These are phyloP conservation scores for Ligustrum vulgare DNA, from an alignment of 257 asterid genomes.

Conservation along the genomic window DNA sequence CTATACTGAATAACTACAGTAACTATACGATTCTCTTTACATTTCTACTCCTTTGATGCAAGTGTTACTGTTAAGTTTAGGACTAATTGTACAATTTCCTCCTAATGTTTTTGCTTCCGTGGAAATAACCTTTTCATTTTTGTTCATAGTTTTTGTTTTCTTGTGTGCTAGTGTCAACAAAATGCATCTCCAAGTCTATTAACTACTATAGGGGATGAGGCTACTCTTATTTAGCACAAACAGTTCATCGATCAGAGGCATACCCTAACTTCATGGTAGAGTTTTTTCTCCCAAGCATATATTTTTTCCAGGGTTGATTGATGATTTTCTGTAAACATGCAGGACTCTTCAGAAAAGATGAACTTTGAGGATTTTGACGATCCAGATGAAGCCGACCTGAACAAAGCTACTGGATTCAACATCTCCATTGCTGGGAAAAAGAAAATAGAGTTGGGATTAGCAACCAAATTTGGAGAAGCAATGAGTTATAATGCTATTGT, in stretches of 20 bases:
- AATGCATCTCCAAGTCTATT: not conserved
- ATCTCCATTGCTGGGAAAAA: conserved; percentile 68
- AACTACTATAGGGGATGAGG: not conserved
- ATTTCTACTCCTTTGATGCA: no score
- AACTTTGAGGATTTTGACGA: conserved; percentile 60
- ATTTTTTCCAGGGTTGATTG: conserved; percentile 86
- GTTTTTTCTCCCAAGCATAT: conserved; percentile 95
- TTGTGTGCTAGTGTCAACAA: no score
- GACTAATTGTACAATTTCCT: no score
- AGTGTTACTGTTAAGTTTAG: no score
- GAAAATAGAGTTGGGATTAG: not conserved
- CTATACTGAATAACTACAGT: no score
- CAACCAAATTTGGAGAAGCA: conserved; percentile 15
- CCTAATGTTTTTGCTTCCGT: no score
- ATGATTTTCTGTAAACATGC: conserved; percentile 63
- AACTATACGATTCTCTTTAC: no score
- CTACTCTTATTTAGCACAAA: not conserved
- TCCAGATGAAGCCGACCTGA: conserved; percentile 80
- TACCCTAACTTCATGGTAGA: conserved; percentile 93
- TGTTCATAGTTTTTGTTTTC: no score
- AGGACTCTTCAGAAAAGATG: conserved; percentile 55
- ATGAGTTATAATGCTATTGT: not conserved
- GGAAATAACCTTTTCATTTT: no score
- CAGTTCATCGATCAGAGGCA: conserved; percentile 30
- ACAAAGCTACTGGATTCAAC: conserved; percentile 82